Conservation (phyloP, 768 basidiomycete species). For the Pleurotus platypus region DNA sequence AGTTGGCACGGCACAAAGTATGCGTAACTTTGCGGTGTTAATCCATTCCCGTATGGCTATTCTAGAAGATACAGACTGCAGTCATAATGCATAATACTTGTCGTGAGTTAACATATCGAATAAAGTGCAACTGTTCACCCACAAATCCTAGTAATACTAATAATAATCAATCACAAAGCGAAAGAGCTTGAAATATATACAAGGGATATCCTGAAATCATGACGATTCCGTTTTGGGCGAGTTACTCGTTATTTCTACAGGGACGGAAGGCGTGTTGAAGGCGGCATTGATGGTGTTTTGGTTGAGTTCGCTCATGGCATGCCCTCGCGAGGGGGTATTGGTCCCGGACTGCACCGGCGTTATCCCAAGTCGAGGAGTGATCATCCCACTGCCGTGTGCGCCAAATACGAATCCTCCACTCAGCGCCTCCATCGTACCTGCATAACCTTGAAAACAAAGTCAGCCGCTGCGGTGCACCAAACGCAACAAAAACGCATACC, state of each 20-base stretch:
- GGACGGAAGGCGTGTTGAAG: slow-evolving; percentile 28
- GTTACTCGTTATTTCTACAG: background rate
- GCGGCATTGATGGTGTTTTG: slow-evolving; percentile 46
- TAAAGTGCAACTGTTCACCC: background rate
- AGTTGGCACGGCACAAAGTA: too few relatives aligned
- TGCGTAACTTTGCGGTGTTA: too few relatives aligned
- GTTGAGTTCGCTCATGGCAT: slow-evolving; percentile 26
- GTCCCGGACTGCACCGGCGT: slow-evolving; percentile 59
- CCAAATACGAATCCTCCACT: slow-evolving; percentile 87
- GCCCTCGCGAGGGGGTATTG: slow-evolving; percentile 38
- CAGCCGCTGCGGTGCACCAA: background rate
- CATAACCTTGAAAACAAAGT: slow-evolving; percentile 49
- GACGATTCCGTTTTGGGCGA: slow-evolving; percentile 27
- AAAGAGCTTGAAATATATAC: slow-evolving; percentile 8
- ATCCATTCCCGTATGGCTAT: too few relatives aligned
- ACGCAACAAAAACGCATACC: slow-evolving; percentile 42
- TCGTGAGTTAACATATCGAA: background rate
- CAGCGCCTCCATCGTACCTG: slow-evolving; percentile 73
- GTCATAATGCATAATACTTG: background rate
- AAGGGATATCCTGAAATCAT: slow-evolving; percentile 8
- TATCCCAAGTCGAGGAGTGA: slow-evolving; percentile 65
- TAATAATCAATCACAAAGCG: slow-evolving; percentile 1
- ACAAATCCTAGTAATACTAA: slow-evolving; percentile 7
- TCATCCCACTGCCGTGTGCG: slow-evolving; percentile 77
- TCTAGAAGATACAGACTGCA: too few relatives aligned